phyloP scores from a whole-genome alignment of 371 early-diverging fungal genomes.

The Mortierella polycephala region DNA sequence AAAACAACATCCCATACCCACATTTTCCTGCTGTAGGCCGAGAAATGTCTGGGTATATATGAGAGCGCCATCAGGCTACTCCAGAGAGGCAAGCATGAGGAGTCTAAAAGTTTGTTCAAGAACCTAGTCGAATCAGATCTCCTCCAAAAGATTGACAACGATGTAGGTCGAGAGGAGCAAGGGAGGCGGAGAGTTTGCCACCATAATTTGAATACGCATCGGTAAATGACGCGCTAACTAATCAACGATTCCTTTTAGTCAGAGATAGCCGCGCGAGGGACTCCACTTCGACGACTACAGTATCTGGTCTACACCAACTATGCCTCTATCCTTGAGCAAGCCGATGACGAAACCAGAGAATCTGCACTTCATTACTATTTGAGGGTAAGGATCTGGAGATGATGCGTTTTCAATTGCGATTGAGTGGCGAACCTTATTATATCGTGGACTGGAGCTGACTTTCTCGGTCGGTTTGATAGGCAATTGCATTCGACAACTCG shows the following conservation, averaged over 20 bases:
- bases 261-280: constrained; percentile 44
- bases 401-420: no score
- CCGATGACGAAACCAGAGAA: constrained; percentile 36
- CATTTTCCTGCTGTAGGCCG: constrained; percentile 55
- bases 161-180: constrained; percentile 44
- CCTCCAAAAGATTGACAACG: constrained; percentile 55
- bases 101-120: constrained; percentile 59
- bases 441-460: background rate
- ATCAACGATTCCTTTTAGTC: constrained; percentile 8
- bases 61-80: constrained; percentile 62
- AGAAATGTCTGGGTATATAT: constrained; percentile 60
- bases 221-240: background rate
- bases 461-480: constrained; percentile 40
- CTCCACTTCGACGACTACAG: constrained; percentile 56
- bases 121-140: constrained; percentile 59
- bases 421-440: background rate
- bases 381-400: constrained; percentile 52
- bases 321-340: constrained; percentile 64
- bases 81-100: constrained; percentile 57
- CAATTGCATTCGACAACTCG: constrained; percentile 64
- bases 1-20: no score
- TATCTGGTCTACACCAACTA: constrained; percentile 73
- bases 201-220: no score
- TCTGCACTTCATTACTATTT: constrained; percentile 62
- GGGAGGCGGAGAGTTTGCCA: background rate